Evolutionary conservation across 2,329 filamentous ascomycete species (phyloP), one percentile per base, ranked within the genome.

Genomic region (Fusarium xylarioides): DNA sequence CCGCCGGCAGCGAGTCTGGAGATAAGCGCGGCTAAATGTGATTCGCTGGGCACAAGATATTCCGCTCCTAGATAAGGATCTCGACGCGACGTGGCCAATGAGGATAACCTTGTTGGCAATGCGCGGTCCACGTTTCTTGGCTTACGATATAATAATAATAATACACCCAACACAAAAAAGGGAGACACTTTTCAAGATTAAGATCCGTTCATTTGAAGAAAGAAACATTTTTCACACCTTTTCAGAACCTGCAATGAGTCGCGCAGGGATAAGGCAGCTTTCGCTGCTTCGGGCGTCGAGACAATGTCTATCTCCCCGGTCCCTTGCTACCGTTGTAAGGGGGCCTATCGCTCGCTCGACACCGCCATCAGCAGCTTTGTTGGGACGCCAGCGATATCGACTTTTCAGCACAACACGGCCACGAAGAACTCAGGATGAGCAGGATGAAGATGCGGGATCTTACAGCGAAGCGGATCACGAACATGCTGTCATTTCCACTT

Each of bases 401-500:
- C 38, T 42, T 18, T 66, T 74, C 26, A 73, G 63, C 60, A 73
- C 68, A 44, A 74, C 71, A 28, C 43, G 30, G 5, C 46, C 43
- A 2, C 65, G 46, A 14, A 47, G 63, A 35, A 50, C 15, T 4
- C 73, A 70, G 21, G 52, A 57, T 8, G 55, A 60, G 11, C 76
- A 76, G 16, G 80, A 81, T 34, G 81, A 83, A 3, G 74, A 78
- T 8, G 74, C 81, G 7, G 74, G 64, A 3, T 73, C 80, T 5
- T 86, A 87, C 76, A 86, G 83, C 68, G 85, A 87, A 71, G 81
- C 85, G 4, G 85, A 86, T 53, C 83, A 85, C 52, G 85, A 87
- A 71, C 85, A 87, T 72, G 85, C 85, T 65, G 85, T 87, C 74
- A 87, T 87, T 63, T 87, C 85, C 5, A 85, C 85, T 1, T 87